Evolutionary conservation across 805 yeast species (phyloP).

Genomic region (Kluyveromyces lactis): DNA sequence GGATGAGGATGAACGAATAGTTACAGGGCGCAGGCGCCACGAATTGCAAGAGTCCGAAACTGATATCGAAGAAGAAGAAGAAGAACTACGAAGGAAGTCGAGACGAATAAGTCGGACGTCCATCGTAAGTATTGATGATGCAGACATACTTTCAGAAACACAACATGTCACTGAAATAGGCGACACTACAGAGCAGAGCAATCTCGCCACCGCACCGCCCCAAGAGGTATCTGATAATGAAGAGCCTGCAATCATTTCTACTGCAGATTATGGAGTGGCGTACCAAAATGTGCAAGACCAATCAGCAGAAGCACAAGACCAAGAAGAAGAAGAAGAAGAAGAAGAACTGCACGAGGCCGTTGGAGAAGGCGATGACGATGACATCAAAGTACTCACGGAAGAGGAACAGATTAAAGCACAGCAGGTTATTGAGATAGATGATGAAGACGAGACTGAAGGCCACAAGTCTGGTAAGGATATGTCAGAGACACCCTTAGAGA

Average conservation of each 20-base stretch:
- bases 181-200: too few species aligned
- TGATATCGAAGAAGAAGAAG: slow-evolving; percentile 6
- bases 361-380: slow-evolving; percentile 1
- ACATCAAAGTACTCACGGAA: slow-evolving; percentile 1
- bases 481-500: slow-evolving; percentile 12
- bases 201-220: too few species aligned
- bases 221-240: background rate
- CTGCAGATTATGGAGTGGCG: background rate
- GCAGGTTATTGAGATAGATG: slow-evolving; percentile 34
- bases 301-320: too few species aligned
- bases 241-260: background rate
- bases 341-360: slow-evolving; percentile 2
- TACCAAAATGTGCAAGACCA: too few species aligned
- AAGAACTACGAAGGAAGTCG: slow-evolving; percentile 8
- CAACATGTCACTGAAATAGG: too few species aligned
- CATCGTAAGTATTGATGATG: background rate
- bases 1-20: slow-evolving; percentile 5
- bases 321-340: too few species aligned
- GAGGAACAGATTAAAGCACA: slow-evolving; percentile 24
- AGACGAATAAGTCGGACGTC: too few species aligned
- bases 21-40: slow-evolving; percentile 7
- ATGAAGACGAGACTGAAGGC: slow-evolving; percentile 20
- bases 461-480: slow-evolving; percentile 7
- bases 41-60: background rate
- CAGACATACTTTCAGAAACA: background rate